A percentile compares a stretch with the other conserved stretches of the same genome.
Conservation (phyloP, 148 eudicot species). For the Cornus suecica region DNA sequence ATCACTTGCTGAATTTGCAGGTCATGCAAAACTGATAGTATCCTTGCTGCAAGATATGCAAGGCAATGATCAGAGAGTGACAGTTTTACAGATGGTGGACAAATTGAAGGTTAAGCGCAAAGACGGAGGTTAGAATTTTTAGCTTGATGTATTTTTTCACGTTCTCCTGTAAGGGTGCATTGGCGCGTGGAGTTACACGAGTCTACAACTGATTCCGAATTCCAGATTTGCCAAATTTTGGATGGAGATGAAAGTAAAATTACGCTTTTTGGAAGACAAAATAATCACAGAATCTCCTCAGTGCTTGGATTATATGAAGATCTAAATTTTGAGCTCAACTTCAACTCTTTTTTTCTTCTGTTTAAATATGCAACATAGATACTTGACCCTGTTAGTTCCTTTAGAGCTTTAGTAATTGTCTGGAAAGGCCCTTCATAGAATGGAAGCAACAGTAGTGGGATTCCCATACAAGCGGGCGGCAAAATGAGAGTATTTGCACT, state of each 20-base stretch:
- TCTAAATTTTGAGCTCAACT: background rate
- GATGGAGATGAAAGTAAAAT: background rate
- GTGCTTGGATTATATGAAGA: background rate
- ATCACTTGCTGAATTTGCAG: slow-evolving; percentile 37
- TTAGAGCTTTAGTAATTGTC: too few relatives aligned
- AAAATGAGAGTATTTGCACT: too few relatives aligned
- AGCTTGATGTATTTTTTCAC: slow-evolving; percentile 6
- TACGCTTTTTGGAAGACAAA: background rate
- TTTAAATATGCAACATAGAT: background rate
- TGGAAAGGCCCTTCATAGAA: too few relatives aligned
- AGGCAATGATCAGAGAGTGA: slow-evolving; percentile 71
- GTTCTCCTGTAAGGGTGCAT: background rate
- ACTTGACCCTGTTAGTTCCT: too few relatives aligned
- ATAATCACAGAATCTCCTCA: background rate
- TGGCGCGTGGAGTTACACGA: background rate
- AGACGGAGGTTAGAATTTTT: slow-evolving; percentile 45
- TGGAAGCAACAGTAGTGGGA: too few relatives aligned
- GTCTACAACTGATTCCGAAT: background rate
- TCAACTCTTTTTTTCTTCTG: background rate
- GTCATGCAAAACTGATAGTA: slow-evolving; percentile 63
- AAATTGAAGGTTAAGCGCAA: slow-evolving; percentile 73
- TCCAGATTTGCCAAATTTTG: background rate
- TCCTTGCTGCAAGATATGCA: slow-evolving; percentile 63
- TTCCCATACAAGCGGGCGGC: too few relatives aligned
- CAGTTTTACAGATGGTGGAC: slow-evolving; percentile 88